A percentile compares a stretch with the other conserved stretches of the same genome.
phyloP scores from a whole-genome alignment of 2,329 filamentous ascomycete species.

The Hypoxylon sp. region DNA sequence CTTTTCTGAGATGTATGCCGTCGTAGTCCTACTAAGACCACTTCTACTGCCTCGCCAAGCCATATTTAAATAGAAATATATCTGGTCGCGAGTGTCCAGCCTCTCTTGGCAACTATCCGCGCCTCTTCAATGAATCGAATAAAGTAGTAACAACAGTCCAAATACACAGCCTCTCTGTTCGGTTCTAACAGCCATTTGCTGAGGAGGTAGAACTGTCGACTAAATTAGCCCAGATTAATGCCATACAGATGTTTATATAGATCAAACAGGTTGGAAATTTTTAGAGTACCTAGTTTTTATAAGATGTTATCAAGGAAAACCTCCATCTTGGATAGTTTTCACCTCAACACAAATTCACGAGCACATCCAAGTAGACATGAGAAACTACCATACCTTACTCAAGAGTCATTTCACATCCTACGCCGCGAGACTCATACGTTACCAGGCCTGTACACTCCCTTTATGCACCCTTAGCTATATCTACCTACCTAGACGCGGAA shows the following conservation, averaged over 20 bases:
- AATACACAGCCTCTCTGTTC: background rate
- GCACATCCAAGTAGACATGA: background rate
- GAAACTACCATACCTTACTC: too few species aligned
- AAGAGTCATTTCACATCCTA: too few species aligned
- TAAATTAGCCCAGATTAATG: background rate
- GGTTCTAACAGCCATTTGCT: background rate
- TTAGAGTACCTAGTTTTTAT: too few species aligned
- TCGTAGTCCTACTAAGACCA: background rate
- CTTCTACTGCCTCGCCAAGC: background rate
- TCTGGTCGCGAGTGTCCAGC: background rate
- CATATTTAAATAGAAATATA: background rate
- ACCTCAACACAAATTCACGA: background rate
- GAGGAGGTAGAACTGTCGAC: background rate
- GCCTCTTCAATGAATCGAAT: background rate
- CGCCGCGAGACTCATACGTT: background rate
- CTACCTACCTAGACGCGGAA: background rate
- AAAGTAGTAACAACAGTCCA: background rate
- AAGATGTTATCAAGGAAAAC: too few species aligned
- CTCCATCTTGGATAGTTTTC: background rate
- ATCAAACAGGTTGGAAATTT: too few species aligned
- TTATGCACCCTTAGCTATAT: background rate
- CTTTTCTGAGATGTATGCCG: background rate
- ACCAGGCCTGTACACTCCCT: background rate
- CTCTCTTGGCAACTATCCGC: background rate
- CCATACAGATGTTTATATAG: too few species aligned